Conservation (phyloP, 2,329 filamentous ascomycete genomes). For the Alternaria sp. region DNA sequence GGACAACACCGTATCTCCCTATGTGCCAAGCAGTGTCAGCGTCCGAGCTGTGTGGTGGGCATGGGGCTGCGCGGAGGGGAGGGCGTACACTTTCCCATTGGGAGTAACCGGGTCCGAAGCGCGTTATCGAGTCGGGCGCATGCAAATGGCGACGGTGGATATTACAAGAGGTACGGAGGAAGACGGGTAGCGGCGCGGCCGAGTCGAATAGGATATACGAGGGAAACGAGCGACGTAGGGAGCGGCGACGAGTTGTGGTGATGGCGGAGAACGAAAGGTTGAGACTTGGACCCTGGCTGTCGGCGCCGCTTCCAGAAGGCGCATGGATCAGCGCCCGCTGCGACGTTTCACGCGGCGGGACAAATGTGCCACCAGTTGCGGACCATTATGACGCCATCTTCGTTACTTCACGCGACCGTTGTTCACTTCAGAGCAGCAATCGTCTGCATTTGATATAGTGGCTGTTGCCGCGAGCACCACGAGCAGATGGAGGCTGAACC, state of each 20-base stretch:
- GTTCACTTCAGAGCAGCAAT: neutral
- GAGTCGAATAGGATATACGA: conserved; percentile 2
- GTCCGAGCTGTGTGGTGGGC: conserved; percentile 3
- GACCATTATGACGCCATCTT: conserved; percentile 2
- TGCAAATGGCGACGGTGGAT: conserved; percentile 28
- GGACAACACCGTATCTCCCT: conserved; percentile 86
- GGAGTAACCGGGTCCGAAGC: conserved; percentile 25
- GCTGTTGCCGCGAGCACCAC: neutral
- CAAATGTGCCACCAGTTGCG: conserved; percentile 12
- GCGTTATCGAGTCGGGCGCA: conserved; percentile 29
- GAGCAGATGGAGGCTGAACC: neutral
- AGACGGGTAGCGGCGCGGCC: conserved; percentile 11
- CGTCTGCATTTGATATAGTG: neutral
- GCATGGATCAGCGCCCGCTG: conserved; percentile 15
- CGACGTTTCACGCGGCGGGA: conserved; percentile 9
- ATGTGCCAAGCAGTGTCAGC: conserved; percentile 32
- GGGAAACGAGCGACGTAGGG: conserved; percentile 38
- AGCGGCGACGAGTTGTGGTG: neutral
- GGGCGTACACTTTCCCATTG: conserved; percentile 53
- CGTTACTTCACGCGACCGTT: neutral
- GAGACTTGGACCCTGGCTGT: conserved; percentile 15
- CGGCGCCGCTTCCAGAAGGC: conserved; percentile 20
- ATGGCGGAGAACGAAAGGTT: conserved; percentile 8
- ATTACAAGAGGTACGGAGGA: conserved; percentile 5
- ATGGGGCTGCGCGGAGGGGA: conserved; percentile 16